Conservation (phyloP, 1,284 basidiomycete genomes). For the Heliocybe sulcata region DNA sequence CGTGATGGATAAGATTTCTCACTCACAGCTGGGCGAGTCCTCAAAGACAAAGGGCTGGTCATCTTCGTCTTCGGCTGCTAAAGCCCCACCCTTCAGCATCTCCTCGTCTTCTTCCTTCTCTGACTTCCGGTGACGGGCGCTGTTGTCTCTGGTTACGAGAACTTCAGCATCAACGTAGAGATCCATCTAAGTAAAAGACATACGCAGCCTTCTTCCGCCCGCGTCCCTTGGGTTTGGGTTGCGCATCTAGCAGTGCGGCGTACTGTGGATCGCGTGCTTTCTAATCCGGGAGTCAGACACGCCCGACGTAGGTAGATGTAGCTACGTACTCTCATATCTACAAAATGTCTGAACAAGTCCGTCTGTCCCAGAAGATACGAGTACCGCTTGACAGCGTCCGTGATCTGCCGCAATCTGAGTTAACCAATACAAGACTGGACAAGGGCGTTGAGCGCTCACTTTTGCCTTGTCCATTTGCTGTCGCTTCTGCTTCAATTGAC, state of each 20-base stretch:
- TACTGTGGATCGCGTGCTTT: slow-evolving; percentile 92
- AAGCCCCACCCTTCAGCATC: slow-evolving; percentile 80
- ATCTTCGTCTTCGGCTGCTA: slow-evolving; percentile 64
- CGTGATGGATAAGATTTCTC: not conserved
- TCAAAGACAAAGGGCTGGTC: slow-evolving; percentile 91
- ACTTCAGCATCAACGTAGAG: slow-evolving; percentile 7
- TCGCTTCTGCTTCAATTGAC: slow-evolving; percentile 57
- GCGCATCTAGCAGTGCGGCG: slow-evolving; percentile 81
- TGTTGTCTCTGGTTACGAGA: slow-evolving; percentile 49
- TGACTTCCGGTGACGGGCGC: slow-evolving; percentile 84
- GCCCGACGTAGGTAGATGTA: not conserved
- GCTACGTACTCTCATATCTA: slow-evolving; percentile 77
- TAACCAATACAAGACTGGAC: not conserved
- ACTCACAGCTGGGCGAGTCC: slow-evolving; percentile 83
- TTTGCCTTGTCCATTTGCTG: slow-evolving; percentile 82
- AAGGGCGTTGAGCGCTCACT: slow-evolving; percentile 27
- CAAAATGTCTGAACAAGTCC: slow-evolving; percentile 93
- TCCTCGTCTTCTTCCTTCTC: slow-evolving; percentile 99
- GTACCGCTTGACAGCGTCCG: slow-evolving; percentile 94
- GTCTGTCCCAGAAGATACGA: slow-evolving; percentile 94
- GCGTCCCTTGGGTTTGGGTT: slow-evolving; percentile 74
- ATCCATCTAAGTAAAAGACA: slow-evolving; percentile 18
- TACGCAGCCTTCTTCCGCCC: slow-evolving; percentile 76
- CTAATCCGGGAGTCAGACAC: slow-evolving; percentile 30
- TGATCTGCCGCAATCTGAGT: slow-evolving; percentile 42